Conservation (phyloP, 352 stramenopile genomes). For the Phytophthora pluvialis region DNA sequence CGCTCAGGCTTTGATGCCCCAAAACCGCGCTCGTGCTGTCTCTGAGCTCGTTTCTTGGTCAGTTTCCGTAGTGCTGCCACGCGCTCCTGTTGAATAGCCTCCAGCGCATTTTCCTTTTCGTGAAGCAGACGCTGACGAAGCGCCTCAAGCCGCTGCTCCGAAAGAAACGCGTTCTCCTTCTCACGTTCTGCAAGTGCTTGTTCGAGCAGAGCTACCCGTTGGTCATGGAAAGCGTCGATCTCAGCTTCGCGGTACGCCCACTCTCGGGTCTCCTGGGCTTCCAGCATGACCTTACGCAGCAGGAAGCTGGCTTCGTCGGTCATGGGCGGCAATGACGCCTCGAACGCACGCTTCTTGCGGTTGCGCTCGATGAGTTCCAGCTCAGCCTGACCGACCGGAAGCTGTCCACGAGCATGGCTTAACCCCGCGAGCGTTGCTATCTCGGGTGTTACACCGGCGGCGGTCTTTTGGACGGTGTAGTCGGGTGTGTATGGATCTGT, state of each 20-base stretch:
- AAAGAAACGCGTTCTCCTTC: constrained; percentile 90
- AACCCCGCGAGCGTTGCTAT: constrained; percentile 85
- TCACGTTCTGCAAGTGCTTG: constrained; percentile 90
- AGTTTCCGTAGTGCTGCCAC: constrained; percentile 92
- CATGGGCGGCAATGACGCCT: constrained; percentile 91
- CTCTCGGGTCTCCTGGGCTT: constrained; percentile 91
- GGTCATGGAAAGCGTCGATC: constrained; percentile 85
- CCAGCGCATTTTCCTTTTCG: constrained; percentile 77
- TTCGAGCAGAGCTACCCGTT: constrained; percentile 79
- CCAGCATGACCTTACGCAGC: constrained; percentile 92
- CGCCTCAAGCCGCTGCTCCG: constrained; percentile 91
- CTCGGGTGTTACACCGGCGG: constrained; percentile 68
- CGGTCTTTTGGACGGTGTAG: constrained; percentile 82
- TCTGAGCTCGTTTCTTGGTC: constrained; percentile 80
- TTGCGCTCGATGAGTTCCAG: constrained; percentile 93
- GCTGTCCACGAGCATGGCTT: constrained; percentile 56
- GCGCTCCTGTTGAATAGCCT: constrained; percentile 86
- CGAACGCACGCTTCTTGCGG: constrained; percentile 85
- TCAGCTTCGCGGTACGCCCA: constrained; percentile 91
- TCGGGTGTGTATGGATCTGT: constrained; percentile 94
- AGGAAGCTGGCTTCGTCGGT: constrained; percentile 94
- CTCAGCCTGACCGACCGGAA: constrained; percentile 86
- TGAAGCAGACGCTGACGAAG: constrained; percentile 82
- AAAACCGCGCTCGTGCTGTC: constrained; percentile 36
- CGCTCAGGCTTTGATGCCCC: constrained; percentile 41